Evolutionary conservation across 768 basidiomycete genomes (phyloP), one percentile per base, ranked within the genome.

Genomic region (Asterophora lycoperdoides): DNA sequence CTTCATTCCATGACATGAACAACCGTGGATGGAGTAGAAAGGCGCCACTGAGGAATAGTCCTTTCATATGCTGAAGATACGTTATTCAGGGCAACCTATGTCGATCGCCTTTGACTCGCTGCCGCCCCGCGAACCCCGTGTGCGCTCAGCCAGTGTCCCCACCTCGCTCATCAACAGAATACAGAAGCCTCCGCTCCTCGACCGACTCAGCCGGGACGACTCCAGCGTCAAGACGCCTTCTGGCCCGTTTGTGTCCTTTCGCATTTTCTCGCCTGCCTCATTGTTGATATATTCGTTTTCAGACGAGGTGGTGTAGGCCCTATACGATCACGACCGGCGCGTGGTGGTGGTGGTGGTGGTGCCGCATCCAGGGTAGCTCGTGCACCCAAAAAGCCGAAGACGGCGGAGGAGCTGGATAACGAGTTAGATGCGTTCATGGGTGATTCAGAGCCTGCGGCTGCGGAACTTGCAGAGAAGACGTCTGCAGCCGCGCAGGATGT

Each of bases 401-500:
- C 87, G 1, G 87, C 80, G 7, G 86, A 84, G 49, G 89, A 95
- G 56, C 68, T 96, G 51, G 93, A 96, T 64, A 83, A 78, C 64
- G 93, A 96, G 67, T 64, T 96, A 51, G 93, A 96, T 56, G 80
- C 84, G 3, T 90, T 89, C 58, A 89, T 91, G 89, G 80, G 77
- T 7, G 85, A 85, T 56, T 68, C 75, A 0, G 67, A 68, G 19
- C 46, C 69, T 11, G 59, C 34, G 1, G 43, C 60, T n/a, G 53
- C 52, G 5, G 54, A 19, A 41, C 20, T 56, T 10, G 55, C 40
- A 49, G 44, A 23, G 23, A 6, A 6, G 23, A 23, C 23, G 23
- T 23, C 23, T 23, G 23, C 57, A 7, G 38, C 56, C 17, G 53
- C 53, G 30, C 70, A 72, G 40, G 80, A 84, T 59, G 76, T 81